These are phyloP conservation scores for Clitocybe nebularis DNA, from an alignment of 1,284 basidiomycete genomes.

Conservation along the genomic window DNA sequence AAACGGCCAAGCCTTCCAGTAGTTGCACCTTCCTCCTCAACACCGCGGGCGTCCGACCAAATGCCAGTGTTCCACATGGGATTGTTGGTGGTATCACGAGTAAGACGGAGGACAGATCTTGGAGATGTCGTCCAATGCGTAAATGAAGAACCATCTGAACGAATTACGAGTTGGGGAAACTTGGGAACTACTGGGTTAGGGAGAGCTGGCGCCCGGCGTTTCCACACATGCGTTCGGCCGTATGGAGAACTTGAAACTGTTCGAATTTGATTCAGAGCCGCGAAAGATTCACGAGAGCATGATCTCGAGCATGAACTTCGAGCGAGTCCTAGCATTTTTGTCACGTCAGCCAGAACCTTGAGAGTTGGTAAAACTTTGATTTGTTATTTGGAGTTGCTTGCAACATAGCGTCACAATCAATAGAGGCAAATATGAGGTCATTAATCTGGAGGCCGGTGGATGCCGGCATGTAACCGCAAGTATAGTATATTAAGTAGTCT, in stretches of 20 bases:
- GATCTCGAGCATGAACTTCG: neutral
- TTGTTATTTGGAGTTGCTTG: too few relatives aligned
- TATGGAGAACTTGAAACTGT: conserved; percentile 65
- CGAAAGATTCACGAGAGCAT: neutral
- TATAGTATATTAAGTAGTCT: too few relatives aligned
- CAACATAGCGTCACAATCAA: too few relatives aligned
- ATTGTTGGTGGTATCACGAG: conserved; percentile 84
- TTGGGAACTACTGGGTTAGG: conserved; percentile 81
- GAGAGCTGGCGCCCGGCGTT: conserved; percentile 57
- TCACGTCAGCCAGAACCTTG: too few relatives aligned
- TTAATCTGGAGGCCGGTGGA: too few relatives aligned
- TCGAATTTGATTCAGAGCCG: conserved; percentile 24
- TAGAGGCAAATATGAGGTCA: too few relatives aligned
- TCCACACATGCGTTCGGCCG: conserved; percentile 74
- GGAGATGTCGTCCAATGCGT: conserved; percentile 85
- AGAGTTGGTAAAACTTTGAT: too few relatives aligned
- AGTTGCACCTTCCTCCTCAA: conserved; percentile 66
- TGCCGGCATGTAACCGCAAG: too few relatives aligned
- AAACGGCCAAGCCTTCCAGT: conserved; percentile 80
- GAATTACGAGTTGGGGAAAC: conserved; percentile 78
- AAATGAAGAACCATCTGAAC: conserved; percentile 85
- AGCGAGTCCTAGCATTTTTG: conserved; percentile 1
- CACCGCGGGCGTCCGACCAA: conserved; percentile 58
- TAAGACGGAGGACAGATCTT: conserved; percentile 66
- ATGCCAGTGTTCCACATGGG: conserved; percentile 70